Base-by-base conservation (phyloP, 257 asterid species). In the Primulina eburnea region DNA sequence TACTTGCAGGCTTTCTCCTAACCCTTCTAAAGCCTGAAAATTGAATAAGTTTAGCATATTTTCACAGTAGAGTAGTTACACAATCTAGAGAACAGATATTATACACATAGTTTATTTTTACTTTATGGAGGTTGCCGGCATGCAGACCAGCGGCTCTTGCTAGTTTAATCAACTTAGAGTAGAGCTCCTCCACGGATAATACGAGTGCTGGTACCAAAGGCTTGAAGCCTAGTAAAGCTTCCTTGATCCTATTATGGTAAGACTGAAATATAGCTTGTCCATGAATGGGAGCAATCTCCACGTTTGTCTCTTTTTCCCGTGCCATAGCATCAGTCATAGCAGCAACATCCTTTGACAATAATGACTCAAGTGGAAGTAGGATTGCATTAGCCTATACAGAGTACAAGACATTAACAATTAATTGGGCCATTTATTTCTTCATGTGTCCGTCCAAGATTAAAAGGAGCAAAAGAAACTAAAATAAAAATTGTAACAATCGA, bases 61-160 rank as follows among this genome's bases (percentile, higher is more conserved):
- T 71, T 73, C 73, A 56, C 33, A 24, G 67, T 35, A 43, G 43
- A 18, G 35, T 59, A 57, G 64, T 64, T 33, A 57, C 29, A 9
- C 53, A 33, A 75, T 74, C 68, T 43, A 52, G 29, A 20, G 9
- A 35, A 9, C 50, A 69, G 55, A 28, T 59, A 61, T 30, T 64
- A 55, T 32, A 62, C 35, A 20, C 17, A 24, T 1, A 57, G 2
- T 43, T 43, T 43, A 62, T 76, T 71, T 62, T 84, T 86, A 94
- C 99, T 79, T 94, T 94, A 80, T 94, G 97, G 76, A 94, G 97
- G 82, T 94, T 94, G 73, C 99, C 99, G 18, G 99, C 97, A 82
- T 94, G 99, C 79, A 90, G 85, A 87, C 96, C 77, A 21, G 99
- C 96, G 67, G 99, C 84, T 82, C 84, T 87, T 61, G 97, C 99